phyloP scores from a whole-genome alignment of 768 basidiomycete genomes.

The Leccinum variicolor region DNA sequence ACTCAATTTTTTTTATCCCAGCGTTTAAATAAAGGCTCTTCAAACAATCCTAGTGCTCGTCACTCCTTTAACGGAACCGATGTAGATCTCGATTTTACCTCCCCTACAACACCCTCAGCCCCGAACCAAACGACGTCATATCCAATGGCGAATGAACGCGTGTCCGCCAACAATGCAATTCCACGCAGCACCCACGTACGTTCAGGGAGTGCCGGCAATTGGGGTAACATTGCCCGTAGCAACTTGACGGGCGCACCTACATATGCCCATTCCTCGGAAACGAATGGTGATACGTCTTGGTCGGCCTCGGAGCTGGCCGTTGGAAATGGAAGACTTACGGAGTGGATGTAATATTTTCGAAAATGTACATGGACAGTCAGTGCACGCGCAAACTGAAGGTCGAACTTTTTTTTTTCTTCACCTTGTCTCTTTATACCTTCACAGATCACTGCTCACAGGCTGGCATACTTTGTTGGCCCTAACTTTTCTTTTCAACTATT shows the following conservation, averaged over 20 bases:
- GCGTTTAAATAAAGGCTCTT: slow-evolving; percentile 49
- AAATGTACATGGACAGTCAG: slow-evolving; percentile 3
- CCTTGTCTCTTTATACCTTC: slow-evolving; percentile 5
- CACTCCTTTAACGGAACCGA: slow-evolving; percentile 80
- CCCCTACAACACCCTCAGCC: slow-evolving; percentile 52
- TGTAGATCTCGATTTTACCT: slow-evolving; percentile 53
- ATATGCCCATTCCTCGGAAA: slow-evolving; percentile 55
- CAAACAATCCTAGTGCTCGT: slow-evolving; percentile 49
- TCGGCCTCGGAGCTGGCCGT: slow-evolving; percentile 49
- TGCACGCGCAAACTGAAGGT: slow-evolving; percentile 26
- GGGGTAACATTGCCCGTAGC: slow-evolving; percentile 61
- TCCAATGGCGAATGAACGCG: slow-evolving; percentile 38
- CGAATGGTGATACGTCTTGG: slow-evolving; percentile 56
- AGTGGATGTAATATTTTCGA: slow-evolving; percentile 35
- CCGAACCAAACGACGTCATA: slow-evolving; percentile 41
- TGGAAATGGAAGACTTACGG: slow-evolving; percentile 50
- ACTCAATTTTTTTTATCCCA: slow-evolving; percentile 28
- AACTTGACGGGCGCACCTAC: slow-evolving; percentile 47
- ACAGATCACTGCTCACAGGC: slow-evolving; percentile 6
- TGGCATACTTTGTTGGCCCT: slow-evolving; percentile 9
- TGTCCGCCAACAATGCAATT: slow-evolving; percentile 28
- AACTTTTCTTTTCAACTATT: slow-evolving; percentile 22
- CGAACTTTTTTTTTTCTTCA: slow-evolving; percentile 37
- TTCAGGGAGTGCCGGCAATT: slow-evolving; percentile 79
- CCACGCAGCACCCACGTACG: slow-evolving; percentile 65